Evolutionary conservation across 805 yeast genomes (phyloP).

Genomic region (Saturnispora kantuleensis): DNA sequence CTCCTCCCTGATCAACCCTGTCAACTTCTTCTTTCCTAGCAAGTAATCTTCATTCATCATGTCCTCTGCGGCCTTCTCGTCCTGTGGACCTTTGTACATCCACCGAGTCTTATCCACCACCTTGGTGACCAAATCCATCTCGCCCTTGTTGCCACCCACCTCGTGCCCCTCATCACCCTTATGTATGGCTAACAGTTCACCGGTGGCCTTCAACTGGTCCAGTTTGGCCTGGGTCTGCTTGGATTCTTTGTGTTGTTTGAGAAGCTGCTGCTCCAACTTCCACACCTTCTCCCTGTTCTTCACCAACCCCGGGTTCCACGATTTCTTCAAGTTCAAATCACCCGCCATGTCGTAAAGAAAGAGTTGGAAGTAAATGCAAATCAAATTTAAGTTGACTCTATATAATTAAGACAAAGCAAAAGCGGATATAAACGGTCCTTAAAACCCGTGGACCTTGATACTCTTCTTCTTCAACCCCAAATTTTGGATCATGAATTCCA

Average conservation of each 20-base stretch:
- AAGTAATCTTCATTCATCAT: constrained; percentile 42
- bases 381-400: neutral
- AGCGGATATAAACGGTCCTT: constrained; percentile 18
- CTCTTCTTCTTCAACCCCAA: constrained; percentile 89
- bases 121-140: constrained; percentile 14
- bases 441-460: constrained; percentile 97
- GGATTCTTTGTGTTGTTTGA: constrained; percentile 58
- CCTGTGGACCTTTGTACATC: constrained; percentile 66
- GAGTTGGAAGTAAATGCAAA: neutral
- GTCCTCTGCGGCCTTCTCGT: constrained; percentile 15
- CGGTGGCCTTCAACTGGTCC: constrained; percentile 47
- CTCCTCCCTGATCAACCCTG: constrained; percentile 18
- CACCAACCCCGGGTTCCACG: constrained; percentile 90
- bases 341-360: constrained; percentile 31
- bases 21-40: constrained; percentile 41
- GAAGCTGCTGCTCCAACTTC: constrained; percentile 68
- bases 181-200: constrained; percentile 34
- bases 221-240: constrained; percentile 57
- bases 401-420: neutral
- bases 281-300: constrained; percentile 81
- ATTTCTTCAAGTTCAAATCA: constrained; percentile 81
- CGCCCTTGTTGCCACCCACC: constrained; percentile 15
- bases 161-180: constrained; percentile 32
- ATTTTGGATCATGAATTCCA: constrained; percentile 82
- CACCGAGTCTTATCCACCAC: constrained; percentile 50